Conservation (phyloP, 1,284 basidiomycete species). For the Ustilago loliicola region DNA sequence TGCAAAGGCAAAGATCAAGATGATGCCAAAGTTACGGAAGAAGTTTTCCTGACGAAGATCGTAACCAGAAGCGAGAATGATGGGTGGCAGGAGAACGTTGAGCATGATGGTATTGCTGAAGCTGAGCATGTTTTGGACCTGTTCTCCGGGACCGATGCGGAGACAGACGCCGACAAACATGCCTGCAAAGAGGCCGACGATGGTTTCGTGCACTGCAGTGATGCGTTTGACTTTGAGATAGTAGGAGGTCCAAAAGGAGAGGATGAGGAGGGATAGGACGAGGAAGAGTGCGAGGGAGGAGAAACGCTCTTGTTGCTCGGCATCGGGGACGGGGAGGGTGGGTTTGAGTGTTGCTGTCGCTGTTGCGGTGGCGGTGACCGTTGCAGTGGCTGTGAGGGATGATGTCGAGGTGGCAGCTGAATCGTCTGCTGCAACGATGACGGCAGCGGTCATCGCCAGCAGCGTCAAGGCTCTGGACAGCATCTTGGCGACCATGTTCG, state of each 20-base stretch:
- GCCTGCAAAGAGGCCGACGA: conserved; percentile 92
- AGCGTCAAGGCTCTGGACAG: conserved; percentile 15
- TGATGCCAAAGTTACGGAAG: conserved; percentile 78
- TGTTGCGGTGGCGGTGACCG: conserved; percentile 6
- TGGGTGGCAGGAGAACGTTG: conserved; percentile 95
- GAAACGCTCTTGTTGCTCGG: conserved; percentile 66
- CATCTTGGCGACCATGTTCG: conserved; percentile 23
- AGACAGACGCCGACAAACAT: conserved; percentile 96
- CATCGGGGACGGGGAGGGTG: conserved; percentile 43
- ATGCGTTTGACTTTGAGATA: conserved; percentile 97
- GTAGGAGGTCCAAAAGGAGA: conserved; percentile 96
- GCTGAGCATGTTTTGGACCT: conserved; percentile 96
- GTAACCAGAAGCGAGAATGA: conserved; percentile 97
- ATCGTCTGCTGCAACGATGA: conserved; percentile 17
- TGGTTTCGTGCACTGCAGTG: conserved; percentile 94
- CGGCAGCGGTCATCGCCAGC: conserved; percentile 7
- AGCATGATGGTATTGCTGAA: conserved; percentile 99
- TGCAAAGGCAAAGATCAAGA: conserved; percentile 93
- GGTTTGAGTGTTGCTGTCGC: conserved; percentile 18
- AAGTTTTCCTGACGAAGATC: conserved; percentile 98
- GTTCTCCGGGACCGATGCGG: conserved; percentile 87
- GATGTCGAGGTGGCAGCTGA: conserved; percentile 2
- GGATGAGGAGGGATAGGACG: conserved; percentile 91
- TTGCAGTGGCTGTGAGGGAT: background rate
- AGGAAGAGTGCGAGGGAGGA: conserved; percentile 72